A percentile compares a stretch with the other conserved stretches of the same genome.
Evolutionary conservation across 352 stramenopile species (phyloP).

Genomic region (Phytophthora sansomeana): DNA sequence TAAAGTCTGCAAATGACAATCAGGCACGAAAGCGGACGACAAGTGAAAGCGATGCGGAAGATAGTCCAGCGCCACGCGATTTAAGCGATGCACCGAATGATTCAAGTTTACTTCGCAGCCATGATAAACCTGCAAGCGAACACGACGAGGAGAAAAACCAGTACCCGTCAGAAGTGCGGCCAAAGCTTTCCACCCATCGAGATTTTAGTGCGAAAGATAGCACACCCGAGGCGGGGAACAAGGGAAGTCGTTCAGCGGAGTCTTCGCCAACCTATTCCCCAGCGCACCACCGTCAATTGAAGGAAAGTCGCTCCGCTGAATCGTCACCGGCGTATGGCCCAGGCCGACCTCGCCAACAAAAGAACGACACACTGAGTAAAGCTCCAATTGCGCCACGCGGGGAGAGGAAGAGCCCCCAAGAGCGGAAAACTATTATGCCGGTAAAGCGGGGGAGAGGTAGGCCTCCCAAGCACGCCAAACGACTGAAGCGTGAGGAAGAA

Average conservation of each 20-base stretch:
- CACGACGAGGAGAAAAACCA: constrained; percentile 7
- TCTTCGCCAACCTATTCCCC: background rate
- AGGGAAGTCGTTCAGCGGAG: constrained; percentile 11
- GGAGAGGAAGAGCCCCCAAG: constrained; percentile 18
- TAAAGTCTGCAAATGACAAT: constrained; percentile 4
- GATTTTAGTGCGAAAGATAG: constrained; percentile 8
- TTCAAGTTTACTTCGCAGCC: background rate
- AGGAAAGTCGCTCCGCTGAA: constrained; percentile 15
- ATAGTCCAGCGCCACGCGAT: constrained; percentile 6
- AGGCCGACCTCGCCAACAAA: constrained; percentile 9
- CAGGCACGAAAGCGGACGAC: constrained; percentile 22
- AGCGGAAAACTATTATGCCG: constrained; percentile 13
- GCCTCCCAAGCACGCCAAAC: constrained; percentile 29
- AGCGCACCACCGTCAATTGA: background rate
- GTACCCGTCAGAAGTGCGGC: background rate
- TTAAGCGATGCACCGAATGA: constrained; percentile 13
- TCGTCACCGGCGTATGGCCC: constrained; percentile 10
- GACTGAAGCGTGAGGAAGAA: constrained; percentile 22
- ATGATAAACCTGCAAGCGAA: constrained; percentile 10
- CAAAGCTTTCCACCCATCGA: background rate
- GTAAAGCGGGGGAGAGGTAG: constrained; percentile 31
- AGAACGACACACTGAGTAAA: background rate
- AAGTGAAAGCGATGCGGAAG: constrained; percentile 19
- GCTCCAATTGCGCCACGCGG: background rate
- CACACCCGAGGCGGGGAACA: background rate